Base-by-base conservation (phyloP, 2,329 filamentous ascomycete species). In the Aaosphaeria arxii region DNA sequence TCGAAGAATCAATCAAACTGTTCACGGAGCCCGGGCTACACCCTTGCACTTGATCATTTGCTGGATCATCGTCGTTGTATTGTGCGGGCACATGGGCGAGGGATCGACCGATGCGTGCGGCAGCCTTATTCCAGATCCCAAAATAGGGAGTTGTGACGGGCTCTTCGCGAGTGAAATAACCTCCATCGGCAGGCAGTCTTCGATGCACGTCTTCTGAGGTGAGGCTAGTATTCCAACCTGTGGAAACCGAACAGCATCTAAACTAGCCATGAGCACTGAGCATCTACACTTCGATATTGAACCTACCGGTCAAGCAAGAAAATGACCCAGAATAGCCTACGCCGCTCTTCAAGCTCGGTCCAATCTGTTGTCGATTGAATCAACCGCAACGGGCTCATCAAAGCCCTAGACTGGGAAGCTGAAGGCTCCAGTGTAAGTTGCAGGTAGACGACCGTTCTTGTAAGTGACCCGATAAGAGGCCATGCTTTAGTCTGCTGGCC, bases 71-170 rank as follows among this genome's bases (percentile, higher is more conserved):
- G 31, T 66, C 64, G 40, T 66, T 67, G 44, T 67, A 67, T 29
- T 65, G 64, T 4, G 62, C 62, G 30, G 64, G 64, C 1, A 67
- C 60, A 11, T 66, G 55, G 4, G 63, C 63, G 3, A 67, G 44
- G 7, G 64, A 67, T 11, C 57, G 57, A 2, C 63, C 63, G 17
- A 67, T 65, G 11, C 62, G 51, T n/a, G 63, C 63, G 4, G 62
- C 59, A 24, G 63, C 54, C 48, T 67, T 67, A 40, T 64, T 66
- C 63, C 64, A 67, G n/a, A 67, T 65, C 2, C 61, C 64, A 46
- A 67, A 67, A 44, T 61, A 67, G 1, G 64, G 64, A 4, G 64
- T 67, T 1, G 57, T 62, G 0, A 67, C 64, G 11, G 61, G 56
- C 38, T 67, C 64, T 32, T 66, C 61, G 6, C 63, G 57, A 3